These are phyloP conservation scores for Aspergillus uvarum DNA, from an alignment of 2,329 filamentous ascomycete species.

Conservation along the genomic window DNA sequence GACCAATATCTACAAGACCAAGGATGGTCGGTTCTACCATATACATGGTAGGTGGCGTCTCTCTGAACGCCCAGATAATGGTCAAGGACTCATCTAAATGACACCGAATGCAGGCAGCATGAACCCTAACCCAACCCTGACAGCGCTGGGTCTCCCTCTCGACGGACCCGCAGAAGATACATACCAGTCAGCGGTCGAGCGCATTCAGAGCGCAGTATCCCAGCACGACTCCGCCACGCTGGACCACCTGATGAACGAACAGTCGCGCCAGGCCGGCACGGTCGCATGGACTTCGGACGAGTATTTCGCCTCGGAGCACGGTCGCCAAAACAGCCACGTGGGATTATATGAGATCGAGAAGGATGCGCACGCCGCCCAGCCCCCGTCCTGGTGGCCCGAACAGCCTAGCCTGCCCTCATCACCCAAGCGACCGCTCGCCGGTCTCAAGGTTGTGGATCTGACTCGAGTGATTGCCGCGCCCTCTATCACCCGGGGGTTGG, in stretches of 20 bases:
- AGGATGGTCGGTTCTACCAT: slow-evolving; percentile 18
- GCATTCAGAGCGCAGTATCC: neutral
- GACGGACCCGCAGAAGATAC: neutral
- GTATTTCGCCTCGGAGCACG: slow-evolving; percentile 11
- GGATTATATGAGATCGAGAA: slow-evolving; percentile 9
- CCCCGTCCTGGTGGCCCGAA: neutral
- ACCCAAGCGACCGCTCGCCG: slow-evolving; percentile 43
- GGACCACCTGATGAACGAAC: slow-evolving; percentile 9
- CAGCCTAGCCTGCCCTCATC: neutral
- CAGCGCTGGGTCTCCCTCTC: slow-evolving; percentile 5
- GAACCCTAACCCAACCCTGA: slow-evolving; percentile 7
- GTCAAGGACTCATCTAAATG: too few species aligned
- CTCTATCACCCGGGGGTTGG: slow-evolving; percentile 68
- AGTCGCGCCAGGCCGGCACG: slow-evolving; percentile 9
- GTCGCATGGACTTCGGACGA: slow-evolving; percentile 9
- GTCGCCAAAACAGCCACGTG: neutral
- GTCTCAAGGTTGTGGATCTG: slow-evolving; percentile 71
- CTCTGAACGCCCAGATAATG: too few species aligned
- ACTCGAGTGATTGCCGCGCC: slow-evolving; percentile 75
- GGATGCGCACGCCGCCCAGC: neutral
- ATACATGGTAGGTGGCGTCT: slow-evolving; percentile 1
- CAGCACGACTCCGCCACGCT: slow-evolving; percentile 1
- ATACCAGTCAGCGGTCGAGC: neutral
- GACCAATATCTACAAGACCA: slow-evolving; percentile 17
- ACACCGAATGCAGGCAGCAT: slow-evolving; percentile 4